These are phyloP conservation scores for Psilocybe cubensis DNA, from an alignment of 768 basidiomycete genomes.

Conservation along the genomic window DNA sequence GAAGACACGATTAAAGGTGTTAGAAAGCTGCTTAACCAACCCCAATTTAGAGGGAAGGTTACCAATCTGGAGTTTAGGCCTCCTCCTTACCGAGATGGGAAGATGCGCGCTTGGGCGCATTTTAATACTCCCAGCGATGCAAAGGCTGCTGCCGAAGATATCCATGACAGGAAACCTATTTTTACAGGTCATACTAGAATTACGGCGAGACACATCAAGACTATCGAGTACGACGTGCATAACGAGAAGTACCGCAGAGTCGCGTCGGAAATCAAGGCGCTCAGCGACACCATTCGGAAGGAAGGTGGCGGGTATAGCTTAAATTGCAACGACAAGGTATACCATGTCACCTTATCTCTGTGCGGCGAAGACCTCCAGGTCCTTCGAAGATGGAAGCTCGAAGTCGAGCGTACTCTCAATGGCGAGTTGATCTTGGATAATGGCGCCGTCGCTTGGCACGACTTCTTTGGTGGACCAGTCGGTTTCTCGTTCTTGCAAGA, in stretches of 20 bases:
- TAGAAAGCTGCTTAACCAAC: constrained; percentile 42
- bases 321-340: constrained; percentile 18
- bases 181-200: constrained; percentile 51
- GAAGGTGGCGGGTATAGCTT: constrained; percentile 32
- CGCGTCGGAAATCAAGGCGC: constrained; percentile 44
- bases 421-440: constrained; percentile 62
- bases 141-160: constrained; percentile 44
- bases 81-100: constrained; percentile 53
- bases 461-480: constrained; percentile 50
- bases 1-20: constrained; percentile 40
- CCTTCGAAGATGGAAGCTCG: constrained; percentile 57
- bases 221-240: constrained; percentile 50
- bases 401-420: constrained; percentile 62
- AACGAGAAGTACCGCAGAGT: constrained; percentile 40
- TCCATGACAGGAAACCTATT: constrained; percentile 50
- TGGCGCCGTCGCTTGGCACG: constrained; percentile 65
- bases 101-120: constrained; percentile 56
- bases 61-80: constrained; percentile 49
- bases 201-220: constrained; percentile 55
- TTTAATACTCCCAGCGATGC: constrained; percentile 60
- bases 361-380: constrained; percentile 51
- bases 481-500: constrained; percentile 50
- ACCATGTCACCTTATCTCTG: constrained; percentile 45
- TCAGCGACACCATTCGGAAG: constrained; percentile 41
- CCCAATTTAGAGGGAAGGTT: constrained; percentile 28